These are phyloP conservation scores for Phytophthora quininea DNA, from an alignment of 352 stramenopile genomes.

Conservation along the genomic window DNA sequence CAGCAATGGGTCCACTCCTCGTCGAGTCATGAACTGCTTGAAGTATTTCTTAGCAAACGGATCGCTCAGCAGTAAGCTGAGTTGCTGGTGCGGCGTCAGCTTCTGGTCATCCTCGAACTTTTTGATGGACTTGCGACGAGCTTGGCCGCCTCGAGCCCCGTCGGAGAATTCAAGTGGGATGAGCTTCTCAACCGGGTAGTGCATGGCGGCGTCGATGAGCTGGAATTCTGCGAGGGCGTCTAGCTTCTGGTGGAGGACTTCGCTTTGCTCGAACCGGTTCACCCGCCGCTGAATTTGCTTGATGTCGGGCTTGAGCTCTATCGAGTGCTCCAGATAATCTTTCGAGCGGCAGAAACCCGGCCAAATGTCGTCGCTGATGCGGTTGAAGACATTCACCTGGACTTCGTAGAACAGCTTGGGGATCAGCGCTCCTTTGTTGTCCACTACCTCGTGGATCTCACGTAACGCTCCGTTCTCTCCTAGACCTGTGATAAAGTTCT, in stretches of 20 bases:
- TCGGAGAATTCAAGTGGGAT: constrained; percentile 53
- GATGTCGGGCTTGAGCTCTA: constrained; percentile 33
- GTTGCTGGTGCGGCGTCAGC: constrained; percentile 55
- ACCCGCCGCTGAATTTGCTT: constrained; percentile 23
- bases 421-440: constrained; percentile 49
- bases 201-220: constrained; percentile 76
- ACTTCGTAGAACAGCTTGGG: constrained; percentile 79
- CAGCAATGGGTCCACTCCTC: constrained; percentile 67
- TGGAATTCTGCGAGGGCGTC: constrained; percentile 68
- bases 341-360: constrained; percentile 66
- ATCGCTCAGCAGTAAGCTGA: constrained; percentile 57
- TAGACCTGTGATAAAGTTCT: constrained; percentile 53
- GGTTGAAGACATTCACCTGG: constrained; percentile 57
- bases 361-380: constrained; percentile 79
- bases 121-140: constrained; percentile 16
- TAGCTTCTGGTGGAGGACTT: constrained; percentile 58
- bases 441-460: constrained; percentile 57
- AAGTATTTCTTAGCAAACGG: constrained; percentile 77
- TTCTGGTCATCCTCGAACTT: constrained; percentile 40
- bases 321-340: constrained; percentile 75
- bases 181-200: constrained; percentile 76
- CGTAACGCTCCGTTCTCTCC: constrained; percentile 33
- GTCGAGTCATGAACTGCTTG: constrained; percentile 75
- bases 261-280: constrained; percentile 46
- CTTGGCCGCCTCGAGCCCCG: background rate